These are phyloP conservation scores for Suhomyces taliae DNA, from an alignment of 1,139 yeast species.

Conservation along the genomic window DNA sequence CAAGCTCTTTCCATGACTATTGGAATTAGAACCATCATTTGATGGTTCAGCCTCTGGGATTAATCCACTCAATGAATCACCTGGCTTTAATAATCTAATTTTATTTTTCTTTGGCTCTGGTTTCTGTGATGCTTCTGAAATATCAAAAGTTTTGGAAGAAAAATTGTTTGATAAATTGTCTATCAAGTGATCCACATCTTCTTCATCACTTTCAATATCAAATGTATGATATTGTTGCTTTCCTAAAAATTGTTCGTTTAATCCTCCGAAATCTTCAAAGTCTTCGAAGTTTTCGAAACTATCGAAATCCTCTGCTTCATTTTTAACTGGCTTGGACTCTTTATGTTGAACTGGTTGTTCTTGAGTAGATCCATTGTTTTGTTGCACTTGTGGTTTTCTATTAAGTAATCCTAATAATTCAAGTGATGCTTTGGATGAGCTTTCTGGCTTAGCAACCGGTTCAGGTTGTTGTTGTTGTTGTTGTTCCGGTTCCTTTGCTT, in stretches of 20 bases:
- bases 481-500: background rate
- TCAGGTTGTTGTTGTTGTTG: background rate
- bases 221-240: slow-evolving; percentile 21
- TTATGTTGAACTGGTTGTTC: background rate
- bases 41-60: background rate
- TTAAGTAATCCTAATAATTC: slow-evolving; percentile 26
- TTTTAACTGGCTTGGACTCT: background rate
- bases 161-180: slow-evolving; percentile 9
- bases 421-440: slow-evolving; percentile 11
- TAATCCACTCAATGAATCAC: slow-evolving; percentile 24
- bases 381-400: slow-evolving; percentile 5
- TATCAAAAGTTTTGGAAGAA: background rate
- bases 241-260: slow-evolving; percentile 19
- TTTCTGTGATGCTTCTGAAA: background rate
- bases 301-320: slow-evolving; percentile 14
- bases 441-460: slow-evolving; percentile 11
- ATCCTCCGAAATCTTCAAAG: slow-evolving; percentile 37
- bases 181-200: slow-evolving; percentile 19
- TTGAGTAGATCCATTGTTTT: background rate
- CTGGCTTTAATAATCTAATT: slow-evolving; percentile 31
- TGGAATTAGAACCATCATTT: slow-evolving; percentile 4
- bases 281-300: slow-evolving; percentile 33
- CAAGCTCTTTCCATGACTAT: slow-evolving; percentile 15
- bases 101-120: slow-evolving; percentile 17
- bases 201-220: slow-evolving; percentile 41